Base-by-base conservation (phyloP, 202 grass and related monocot genomes). In the Digitaria exilis region DNA sequence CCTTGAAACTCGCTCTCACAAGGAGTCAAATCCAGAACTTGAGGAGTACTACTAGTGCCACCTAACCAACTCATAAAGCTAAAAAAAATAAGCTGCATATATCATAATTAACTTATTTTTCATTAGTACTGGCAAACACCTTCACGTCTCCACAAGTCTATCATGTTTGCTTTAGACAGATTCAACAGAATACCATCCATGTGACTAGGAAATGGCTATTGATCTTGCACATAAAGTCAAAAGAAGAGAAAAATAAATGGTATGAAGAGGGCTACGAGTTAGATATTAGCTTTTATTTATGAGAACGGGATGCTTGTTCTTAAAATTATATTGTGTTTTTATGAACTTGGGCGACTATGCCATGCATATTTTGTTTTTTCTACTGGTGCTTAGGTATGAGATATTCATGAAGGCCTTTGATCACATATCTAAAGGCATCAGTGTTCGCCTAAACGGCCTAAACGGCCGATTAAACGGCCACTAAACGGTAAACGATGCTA, bases 391-490 rank as follows among this genome's bases (percentile, higher is more conserved):
- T 87, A 98, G 95, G 88, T 98, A 95, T 78, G 95, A 90, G 68
- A 78, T 93, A 42, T 98, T 98, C 75, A 98, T 88, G 84, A 87
- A 95, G 74, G 92, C 96, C 26, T 98, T 98, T 91, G 89, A 98
- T 82, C 92, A 98, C 79, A 95, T 95, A 77, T 98, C 96, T 78
- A 94, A 88, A 88, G 90, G 88, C 63, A 98, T 98, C n/a, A n/a
- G n/a, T n/a, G n/a, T n/a, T n/a, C n/a, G n/a, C n/a, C n/a, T n/a
- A n/a, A n/a, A n/a, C n/a, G n/a, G n/a, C n/a, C n/a, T n/a, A n/a
- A n/a, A n/a, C n/a, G n/a, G n/a, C n/a, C n/a, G n/a, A n/a, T n/a
- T n/a, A n/a, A n/a, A n/a, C n/a, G n/a, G n/a, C n/a, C n/a, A n/a
- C n/a, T n/a, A n/a, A n/a, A n/a, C n/a, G n/a, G n/a, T n/a, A n/a